Percentiles rank a stretch among this genome's conserved stretches.
Evolutionary conservation across 164 flowering plant species (phyloP).

Genomic region (Berberis thunbergii): DNA sequence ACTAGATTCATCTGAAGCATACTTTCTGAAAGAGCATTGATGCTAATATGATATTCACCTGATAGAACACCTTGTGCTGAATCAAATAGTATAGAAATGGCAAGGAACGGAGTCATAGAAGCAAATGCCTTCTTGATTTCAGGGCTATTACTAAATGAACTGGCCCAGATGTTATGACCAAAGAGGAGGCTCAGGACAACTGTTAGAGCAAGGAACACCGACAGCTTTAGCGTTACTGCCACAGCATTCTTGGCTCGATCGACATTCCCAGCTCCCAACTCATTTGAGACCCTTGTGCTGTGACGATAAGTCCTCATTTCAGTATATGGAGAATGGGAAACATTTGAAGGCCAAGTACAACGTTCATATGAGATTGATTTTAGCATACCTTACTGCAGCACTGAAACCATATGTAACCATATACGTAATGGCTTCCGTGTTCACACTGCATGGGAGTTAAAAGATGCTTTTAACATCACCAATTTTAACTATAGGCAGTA

Average conservation of each 20-base stretch:
- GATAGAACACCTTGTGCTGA: slow-evolving; percentile 66
- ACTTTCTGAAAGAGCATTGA: too few relatives aligned
- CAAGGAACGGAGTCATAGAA: slow-evolving; percentile 56
- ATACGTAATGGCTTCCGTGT: slow-evolving; percentile 66
- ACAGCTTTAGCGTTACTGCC: slow-evolving; percentile 58
- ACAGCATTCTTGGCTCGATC: slow-evolving; percentile 60
- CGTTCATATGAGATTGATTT: not conserved
- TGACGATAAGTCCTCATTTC: slow-evolving; percentile 2
- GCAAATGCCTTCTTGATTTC: slow-evolving; percentile 40
- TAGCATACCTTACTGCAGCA: slow-evolving; percentile 78
- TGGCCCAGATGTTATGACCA: slow-evolving; percentile 73
- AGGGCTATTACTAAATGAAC: slow-evolving; percentile 47
- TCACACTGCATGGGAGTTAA: slow-evolving; percentile 43
- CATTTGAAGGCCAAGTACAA: not conserved
- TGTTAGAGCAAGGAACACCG: slow-evolving; percentile 38
- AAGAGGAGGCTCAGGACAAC: slow-evolving; percentile 34
- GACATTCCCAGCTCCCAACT: slow-evolving; percentile 64
- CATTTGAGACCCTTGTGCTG: slow-evolving; percentile 94
- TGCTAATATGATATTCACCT: slow-evolving; percentile 27
- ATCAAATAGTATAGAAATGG: slow-evolving; percentile 53
- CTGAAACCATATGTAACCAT: slow-evolving; percentile 76
- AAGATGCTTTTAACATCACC: not conserved
- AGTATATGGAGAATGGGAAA: not conserved
- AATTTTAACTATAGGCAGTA: not conserved
- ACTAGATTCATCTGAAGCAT: too few relatives aligned